A percentile compares a stretch with the other conserved stretches of the same genome.
These are phyloP conservation scores for Calendula officinalis DNA, from an alignment of 129 eudicot genomes.

Conservation along the genomic window DNA sequence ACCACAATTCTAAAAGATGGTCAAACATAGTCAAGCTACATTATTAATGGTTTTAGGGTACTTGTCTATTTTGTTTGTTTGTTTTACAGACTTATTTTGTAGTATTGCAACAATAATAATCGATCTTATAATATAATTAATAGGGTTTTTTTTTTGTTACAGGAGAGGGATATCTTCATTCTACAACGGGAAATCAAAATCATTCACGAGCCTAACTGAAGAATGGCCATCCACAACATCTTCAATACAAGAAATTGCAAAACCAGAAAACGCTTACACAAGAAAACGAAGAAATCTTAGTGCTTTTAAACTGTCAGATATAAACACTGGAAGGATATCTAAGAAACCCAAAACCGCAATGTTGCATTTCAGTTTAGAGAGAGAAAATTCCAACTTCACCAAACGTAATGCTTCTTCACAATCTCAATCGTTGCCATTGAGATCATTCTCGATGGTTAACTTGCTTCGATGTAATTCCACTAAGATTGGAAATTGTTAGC, in stretches of 20 bases:
- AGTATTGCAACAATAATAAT: not conserved
- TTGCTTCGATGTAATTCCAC: conserved; percentile 41
- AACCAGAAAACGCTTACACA: conserved; percentile 62
- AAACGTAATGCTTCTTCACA: not conserved
- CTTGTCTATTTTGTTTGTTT: no score
- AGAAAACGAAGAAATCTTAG: conserved; percentile 54
- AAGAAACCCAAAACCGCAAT: conserved; percentile 43
- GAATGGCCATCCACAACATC: conserved; percentile 42
- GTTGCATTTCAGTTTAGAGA: conserved; percentile 43
- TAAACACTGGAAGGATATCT: conserved; percentile 37
- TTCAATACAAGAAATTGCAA: conserved; percentile 56
- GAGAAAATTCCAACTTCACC: conserved; percentile 26
- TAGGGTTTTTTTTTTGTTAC: conserved; percentile 20
- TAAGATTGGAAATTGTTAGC: conserved; percentile 24
- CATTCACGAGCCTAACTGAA: conserved; percentile 53
- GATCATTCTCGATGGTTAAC: conserved; percentile 65
- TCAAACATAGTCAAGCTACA: not conserved
- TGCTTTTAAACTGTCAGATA: conserved; percentile 35
- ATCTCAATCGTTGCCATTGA: conserved; percentile 34
- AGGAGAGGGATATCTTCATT: conserved; percentile 70
- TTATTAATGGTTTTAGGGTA: not conserved
- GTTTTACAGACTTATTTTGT: not conserved
- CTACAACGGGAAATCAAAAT: conserved; percentile 76
- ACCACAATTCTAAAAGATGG: not conserved
- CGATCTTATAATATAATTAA: not conserved